phyloP scores from a whole-genome alignment of 352 stramenopile genomes.

The Globisporangium spinosum region DNA sequence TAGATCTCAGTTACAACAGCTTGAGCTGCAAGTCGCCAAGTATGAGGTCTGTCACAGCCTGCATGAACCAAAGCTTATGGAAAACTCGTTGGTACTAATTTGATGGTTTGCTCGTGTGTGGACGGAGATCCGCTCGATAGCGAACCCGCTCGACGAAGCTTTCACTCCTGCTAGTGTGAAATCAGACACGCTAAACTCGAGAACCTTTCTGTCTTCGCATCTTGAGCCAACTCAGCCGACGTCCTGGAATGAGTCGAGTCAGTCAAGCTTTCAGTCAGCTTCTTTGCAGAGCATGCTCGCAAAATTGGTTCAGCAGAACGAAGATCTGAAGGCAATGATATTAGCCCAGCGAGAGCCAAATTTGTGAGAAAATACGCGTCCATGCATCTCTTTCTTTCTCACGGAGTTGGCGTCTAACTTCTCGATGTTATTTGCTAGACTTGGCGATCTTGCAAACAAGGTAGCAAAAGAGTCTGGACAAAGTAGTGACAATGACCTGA shows the following conservation, averaged over 20 bases:
- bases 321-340: constrained; percentile 24
- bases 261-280: background rate
- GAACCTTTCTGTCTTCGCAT: background rate
- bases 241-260: background rate
- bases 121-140: background rate
- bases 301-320: constrained; percentile 27
- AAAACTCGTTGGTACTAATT: background rate
- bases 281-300: constrained; percentile 17
- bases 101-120: background rate
- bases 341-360: constrained; percentile 2
- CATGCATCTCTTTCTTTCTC: background rate
- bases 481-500: constrained; percentile 1
- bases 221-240: background rate
- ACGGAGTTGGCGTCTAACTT: background rate
- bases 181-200: background rate
- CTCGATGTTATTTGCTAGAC: background rate
- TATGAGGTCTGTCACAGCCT: constrained; percentile 25
- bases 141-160: no score
- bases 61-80: background rate
- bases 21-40: constrained; percentile 27
- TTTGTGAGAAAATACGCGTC: constrained; percentile 2
- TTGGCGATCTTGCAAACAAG: background rate
- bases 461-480: constrained; percentile 3
- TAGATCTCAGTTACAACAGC: constrained; percentile 29
- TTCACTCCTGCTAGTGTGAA: background rate